phyloP scores from a whole-genome alignment of 768 basidiomycete species.

The Tulasnella sp. region DNA sequence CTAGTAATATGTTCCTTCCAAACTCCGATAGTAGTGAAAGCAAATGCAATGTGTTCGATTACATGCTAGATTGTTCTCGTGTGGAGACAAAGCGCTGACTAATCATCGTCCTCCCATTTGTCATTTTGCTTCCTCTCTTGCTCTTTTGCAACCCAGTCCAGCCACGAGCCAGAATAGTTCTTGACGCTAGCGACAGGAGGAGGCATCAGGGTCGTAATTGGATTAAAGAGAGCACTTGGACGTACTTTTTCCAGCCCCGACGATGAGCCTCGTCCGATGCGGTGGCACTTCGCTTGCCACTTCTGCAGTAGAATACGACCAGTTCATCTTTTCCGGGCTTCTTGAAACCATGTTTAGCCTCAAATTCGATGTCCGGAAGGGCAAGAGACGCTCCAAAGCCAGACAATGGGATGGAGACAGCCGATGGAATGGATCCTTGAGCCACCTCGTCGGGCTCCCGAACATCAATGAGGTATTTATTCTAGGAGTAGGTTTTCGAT shows the following conservation, averaged over 20 bases:
- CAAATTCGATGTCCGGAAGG: slow-evolving; percentile 49
- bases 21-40: not conserved
- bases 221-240: not conserved
- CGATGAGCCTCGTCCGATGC: slow-evolving; percentile 76
- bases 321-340: slow-evolving; percentile 66
- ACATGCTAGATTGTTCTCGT: not conserved
- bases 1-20: not conserved
- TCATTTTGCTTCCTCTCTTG: slow-evolving; percentile 22
- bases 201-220: not conserved
- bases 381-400: slow-evolving; percentile 61
- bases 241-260: slow-evolving; percentile 75
- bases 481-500: slow-evolving; percentile 33
- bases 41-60: not conserved
- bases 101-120: slow-evolving; percentile 9
- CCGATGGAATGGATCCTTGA: slow-evolving; percentile 86
- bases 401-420: slow-evolving; percentile 82
- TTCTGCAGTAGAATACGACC: slow-evolving; percentile 84
- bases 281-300: slow-evolving; percentile 72
- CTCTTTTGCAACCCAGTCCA: slow-evolving; percentile 65
- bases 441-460: slow-evolving; percentile 86
- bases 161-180: slow-evolving; percentile 83
- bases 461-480: slow-evolving; percentile 77
- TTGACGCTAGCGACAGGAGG: slow-evolving; percentile 32
- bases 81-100: not conserved
- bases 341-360: slow-evolving; percentile 58